Evolutionary conservation across 2,329 filamentous ascomycete species (phyloP).

Genomic region (Chlorencoelia australis): DNA sequence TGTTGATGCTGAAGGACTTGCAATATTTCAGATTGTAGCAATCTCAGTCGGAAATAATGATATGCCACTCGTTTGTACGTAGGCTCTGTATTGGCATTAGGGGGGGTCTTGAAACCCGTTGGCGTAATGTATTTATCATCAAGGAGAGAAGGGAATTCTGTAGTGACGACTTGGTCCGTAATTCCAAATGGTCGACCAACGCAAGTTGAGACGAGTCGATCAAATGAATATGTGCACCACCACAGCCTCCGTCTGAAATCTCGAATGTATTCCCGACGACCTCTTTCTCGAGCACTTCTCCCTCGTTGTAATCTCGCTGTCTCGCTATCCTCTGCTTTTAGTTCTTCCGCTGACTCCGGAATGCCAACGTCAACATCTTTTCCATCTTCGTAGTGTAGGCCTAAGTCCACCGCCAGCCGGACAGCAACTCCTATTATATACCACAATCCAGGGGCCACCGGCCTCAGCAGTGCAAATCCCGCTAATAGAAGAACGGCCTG

Average conservation of each 20-base stretch:
- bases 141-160: constrained; percentile 80
- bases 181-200: constrained; percentile 90
- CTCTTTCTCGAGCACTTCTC: constrained; percentile 39
- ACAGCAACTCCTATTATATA: constrained; percentile 95
- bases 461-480: constrained; percentile 81
- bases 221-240: constrained; percentile 96
- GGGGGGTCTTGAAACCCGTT: constrained; percentile 56
- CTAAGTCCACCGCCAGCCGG: constrained; percentile 80
- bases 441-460: constrained; percentile 89
- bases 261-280: constrained; percentile 70
- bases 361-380: constrained; percentile 51
- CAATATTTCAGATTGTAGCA: constrained; percentile 89
- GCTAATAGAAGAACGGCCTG: constrained; percentile 88
- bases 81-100: constrained; percentile 43
- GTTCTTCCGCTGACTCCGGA: constrained; percentile 33
- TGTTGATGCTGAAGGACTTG: constrained; percentile 91
- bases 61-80: constrained; percentile 87
- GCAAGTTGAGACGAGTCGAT: constrained; percentile 88
- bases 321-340: constrained; percentile 26
- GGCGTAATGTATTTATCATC: constrained; percentile 85
- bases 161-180: constrained; percentile 92
- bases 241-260: constrained; percentile 80
- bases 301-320: constrained; percentile 26
- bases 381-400: constrained; percentile 86
- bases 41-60: constrained; percentile 81